A percentile compares a stretch with the other conserved stretches of the same genome.
phyloP scores from a whole-genome alignment of 1,139 yeast species.

The Petasospora fabianii region DNA sequence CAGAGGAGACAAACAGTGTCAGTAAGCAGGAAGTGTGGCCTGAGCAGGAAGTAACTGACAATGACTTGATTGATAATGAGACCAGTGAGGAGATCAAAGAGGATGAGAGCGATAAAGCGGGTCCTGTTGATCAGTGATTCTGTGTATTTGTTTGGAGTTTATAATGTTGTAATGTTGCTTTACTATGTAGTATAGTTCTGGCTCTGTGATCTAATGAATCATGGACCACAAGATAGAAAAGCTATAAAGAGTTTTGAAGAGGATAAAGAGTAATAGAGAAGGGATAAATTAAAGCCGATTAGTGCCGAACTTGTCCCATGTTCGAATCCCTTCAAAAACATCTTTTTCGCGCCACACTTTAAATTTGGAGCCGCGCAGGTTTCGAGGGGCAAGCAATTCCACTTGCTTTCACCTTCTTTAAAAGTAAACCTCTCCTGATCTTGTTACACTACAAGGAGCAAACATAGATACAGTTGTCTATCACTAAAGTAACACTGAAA shows the following conservation, averaged over 20 bases:
- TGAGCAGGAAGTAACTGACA: slow-evolving; percentile 1
- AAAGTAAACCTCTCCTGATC: neutral
- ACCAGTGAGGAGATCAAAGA: neutral
- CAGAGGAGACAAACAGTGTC: neutral
- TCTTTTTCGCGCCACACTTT: neutral
- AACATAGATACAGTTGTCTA: neutral
- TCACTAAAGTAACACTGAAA: neutral
- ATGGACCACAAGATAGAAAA: too few relatives aligned
- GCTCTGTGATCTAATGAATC: too few relatives aligned
- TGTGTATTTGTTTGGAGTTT: neutral
- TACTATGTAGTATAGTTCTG: too few relatives aligned
- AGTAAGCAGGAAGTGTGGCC: slow-evolving; percentile 4
- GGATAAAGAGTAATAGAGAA: too few relatives aligned
- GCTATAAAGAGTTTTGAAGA: too few relatives aligned
- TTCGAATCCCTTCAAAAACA: neutral
- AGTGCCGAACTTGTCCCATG: too few relatives aligned
- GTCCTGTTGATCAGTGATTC: neutral
- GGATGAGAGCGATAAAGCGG: neutral
- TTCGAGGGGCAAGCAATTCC: neutral
- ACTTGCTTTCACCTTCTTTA: neutral
- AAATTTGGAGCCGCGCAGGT: neutral
- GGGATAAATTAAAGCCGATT: too few relatives aligned
- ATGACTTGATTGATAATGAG: neutral
- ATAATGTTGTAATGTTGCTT: neutral
- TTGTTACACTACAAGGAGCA: neutral